phyloP scores from a whole-genome alignment of 2,329 filamentous ascomycete genomes.

The Alternaria viburni region DNA sequence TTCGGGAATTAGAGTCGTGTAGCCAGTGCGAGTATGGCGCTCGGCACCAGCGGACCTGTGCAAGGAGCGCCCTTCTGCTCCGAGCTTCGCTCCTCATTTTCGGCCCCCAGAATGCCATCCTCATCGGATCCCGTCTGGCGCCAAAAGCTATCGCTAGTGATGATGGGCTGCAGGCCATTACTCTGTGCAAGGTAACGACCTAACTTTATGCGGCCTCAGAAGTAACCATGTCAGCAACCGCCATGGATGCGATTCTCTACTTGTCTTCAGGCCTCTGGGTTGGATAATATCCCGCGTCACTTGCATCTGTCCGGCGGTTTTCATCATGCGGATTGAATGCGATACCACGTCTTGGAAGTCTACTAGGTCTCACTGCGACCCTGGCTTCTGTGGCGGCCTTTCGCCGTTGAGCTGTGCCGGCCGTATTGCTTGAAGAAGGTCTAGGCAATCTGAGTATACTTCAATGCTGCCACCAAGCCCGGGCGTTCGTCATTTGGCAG shows the following conservation, averaged over 20 bases:
- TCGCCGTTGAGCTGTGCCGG: slow-evolving; percentile 23
- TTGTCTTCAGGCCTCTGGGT: slow-evolving; percentile 28
- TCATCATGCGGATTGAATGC: slow-evolving; percentile 29
- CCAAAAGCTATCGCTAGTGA: slow-evolving; percentile 10
- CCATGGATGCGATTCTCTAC: slow-evolving; percentile 22
- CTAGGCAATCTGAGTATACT: slow-evolving; percentile 28
- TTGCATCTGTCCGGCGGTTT: slow-evolving; percentile 20
- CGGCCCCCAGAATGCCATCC: slow-evolving; percentile 29
- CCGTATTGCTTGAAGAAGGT: slow-evolving; percentile 19
- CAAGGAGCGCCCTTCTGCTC: slow-evolving; percentile 10
- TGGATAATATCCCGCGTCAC: slow-evolving; percentile 19
- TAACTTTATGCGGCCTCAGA: slow-evolving; percentile 31
- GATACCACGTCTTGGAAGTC: slow-evolving; percentile 28
- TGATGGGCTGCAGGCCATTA: slow-evolving; percentile 28
- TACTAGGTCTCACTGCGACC: slow-evolving; percentile 24
- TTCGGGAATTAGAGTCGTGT: not conserved
- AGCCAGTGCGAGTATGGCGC: not conserved
- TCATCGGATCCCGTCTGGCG: slow-evolving; percentile 19
- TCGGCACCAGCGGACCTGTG: not conserved
- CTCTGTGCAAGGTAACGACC: slow-evolving; percentile 18
- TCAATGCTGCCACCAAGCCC: slow-evolving; percentile 19
- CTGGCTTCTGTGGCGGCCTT: slow-evolving; percentile 18
- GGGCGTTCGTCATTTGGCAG: slow-evolving; percentile 17
- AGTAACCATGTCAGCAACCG: slow-evolving; percentile 35
- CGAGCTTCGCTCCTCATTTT: slow-evolving; percentile 13